These are phyloP conservation scores for Claviceps sp. DNA, from an alignment of 2,329 filamentous ascomycete species.

Conservation along the genomic window DNA sequence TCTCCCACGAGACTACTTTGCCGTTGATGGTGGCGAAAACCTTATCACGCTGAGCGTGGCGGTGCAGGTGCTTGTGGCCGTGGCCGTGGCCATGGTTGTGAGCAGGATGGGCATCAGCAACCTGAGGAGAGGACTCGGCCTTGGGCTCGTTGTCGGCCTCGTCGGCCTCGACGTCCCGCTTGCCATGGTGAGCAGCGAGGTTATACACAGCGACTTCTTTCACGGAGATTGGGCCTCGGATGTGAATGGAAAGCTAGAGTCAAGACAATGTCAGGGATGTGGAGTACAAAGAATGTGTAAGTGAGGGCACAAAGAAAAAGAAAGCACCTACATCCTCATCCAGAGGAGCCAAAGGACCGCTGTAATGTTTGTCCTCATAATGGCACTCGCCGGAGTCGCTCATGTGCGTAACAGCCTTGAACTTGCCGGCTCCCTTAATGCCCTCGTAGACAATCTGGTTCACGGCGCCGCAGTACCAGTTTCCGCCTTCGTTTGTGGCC, in stretches of 20 bases:
- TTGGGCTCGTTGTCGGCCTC: not conserved
- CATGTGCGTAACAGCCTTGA: constrained; percentile 52
- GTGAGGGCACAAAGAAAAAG: no score
- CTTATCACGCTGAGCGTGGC: constrained; percentile 26
- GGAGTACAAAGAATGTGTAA: not conserved
- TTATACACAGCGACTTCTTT: constrained; percentile 58
- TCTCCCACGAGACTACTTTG: constrained; percentile 42
- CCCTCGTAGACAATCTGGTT: constrained; percentile 54
- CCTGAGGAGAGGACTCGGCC: not conserved
- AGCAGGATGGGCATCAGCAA: constrained; percentile 16
- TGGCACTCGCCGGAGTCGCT: constrained; percentile 39
- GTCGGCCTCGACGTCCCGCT: constrained; percentile 11
- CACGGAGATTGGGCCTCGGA: constrained; percentile 56
- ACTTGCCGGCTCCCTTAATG: constrained; percentile 45
- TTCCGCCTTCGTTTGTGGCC: constrained; percentile 31
- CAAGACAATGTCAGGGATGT: constrained; percentile 1
- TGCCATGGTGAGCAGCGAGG: constrained; percentile 24
- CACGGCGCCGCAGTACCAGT: constrained; percentile 54
- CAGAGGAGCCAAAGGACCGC: constrained; percentile 51
- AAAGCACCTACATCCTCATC: constrained; percentile 49
- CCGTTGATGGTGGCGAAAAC: constrained; percentile 48
- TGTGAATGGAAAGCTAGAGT: constrained; percentile 52
- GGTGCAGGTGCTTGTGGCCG: constrained; percentile 38
- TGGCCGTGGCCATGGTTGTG: constrained; percentile 23
- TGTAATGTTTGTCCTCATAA: constrained; percentile 37